phyloP scores from a whole-genome alignment of 306 rosid genomes.

The Castanospermum australe region DNA sequence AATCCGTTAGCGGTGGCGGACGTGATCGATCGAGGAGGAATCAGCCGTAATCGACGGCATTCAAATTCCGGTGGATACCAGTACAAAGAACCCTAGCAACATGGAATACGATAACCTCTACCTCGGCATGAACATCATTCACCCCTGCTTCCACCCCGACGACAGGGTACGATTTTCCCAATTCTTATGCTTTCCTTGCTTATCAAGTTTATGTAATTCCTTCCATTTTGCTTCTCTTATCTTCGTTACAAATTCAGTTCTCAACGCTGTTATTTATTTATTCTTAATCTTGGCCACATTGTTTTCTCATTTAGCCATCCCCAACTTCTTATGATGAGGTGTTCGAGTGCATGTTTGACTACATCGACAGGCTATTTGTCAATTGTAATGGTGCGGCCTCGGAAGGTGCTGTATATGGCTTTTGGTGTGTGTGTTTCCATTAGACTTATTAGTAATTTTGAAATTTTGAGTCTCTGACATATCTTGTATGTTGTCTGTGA shows the following conservation, averaged over 20 bases:
- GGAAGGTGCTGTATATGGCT: conserved; percentile 93
- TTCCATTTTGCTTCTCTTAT: too few relatives aligned
- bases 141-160: conserved; percentile 98
- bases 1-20: conserved; percentile 81
- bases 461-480: neutral
- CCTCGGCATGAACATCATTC: conserved; percentile 96
- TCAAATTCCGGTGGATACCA: conserved; percentile 80
- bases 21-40: conserved; percentile 82
- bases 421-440: conserved; percentile 66
- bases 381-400: conserved; percentile 98
- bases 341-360: conserved; percentile 92
- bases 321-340: conserved; percentile 83
- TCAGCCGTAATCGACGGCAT: conserved; percentile 76
- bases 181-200: too few relatives aligned
- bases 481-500: conserved; percentile 5
- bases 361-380: conserved; percentile 82
- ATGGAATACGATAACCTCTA: conserved; percentile 90
- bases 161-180: conserved; percentile 61
- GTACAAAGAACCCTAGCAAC: conserved; percentile 77
- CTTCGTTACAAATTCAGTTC: neutral
- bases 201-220: too few relatives aligned
- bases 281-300: too few relatives aligned
- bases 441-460: neutral
- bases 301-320: conserved; percentile 81
- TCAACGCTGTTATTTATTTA: too few relatives aligned